Evolutionary conservation across 179 eudicot species (phyloP).

Genomic region (Beta macrorhiza): DNA sequence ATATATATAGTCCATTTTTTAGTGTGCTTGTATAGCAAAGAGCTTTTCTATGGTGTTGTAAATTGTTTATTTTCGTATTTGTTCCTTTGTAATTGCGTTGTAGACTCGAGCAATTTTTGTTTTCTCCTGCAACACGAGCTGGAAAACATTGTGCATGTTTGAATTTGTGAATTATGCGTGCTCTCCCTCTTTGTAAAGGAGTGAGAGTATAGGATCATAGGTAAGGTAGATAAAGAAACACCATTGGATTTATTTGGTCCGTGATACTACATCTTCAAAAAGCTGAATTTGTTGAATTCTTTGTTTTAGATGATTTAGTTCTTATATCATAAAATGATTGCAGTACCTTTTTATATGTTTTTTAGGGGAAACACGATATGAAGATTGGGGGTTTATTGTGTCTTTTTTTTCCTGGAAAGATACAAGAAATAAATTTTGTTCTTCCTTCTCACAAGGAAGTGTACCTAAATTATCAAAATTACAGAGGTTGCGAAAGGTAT

Average conservation of each 20-base stretch:
- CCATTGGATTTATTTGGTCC: background rate
- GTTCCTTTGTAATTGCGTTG: slow-evolving; percentile 18
- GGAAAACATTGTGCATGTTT: slow-evolving; percentile 5
- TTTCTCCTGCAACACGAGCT: background rate
- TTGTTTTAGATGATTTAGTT: too few relatives aligned
- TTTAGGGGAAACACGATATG: too few relatives aligned
- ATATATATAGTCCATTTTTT: slow-evolving; percentile 17
- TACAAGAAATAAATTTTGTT: too few relatives aligned
- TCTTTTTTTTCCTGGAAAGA: too few relatives aligned
- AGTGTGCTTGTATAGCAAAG: slow-evolving; percentile 28
- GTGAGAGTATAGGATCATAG: background rate
- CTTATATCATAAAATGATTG: too few relatives aligned
- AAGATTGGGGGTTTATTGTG: too few relatives aligned
- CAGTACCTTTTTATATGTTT: too few relatives aligned
- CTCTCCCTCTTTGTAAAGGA: background rate
- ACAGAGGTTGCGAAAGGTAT: too few relatives aligned
- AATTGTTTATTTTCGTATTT: slow-evolving; percentile 14
- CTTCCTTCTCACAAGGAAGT: too few relatives aligned
- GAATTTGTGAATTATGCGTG: background rate
- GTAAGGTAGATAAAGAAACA: background rate
- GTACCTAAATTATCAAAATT: too few relatives aligned
- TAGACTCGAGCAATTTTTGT: slow-evolving; percentile 3
- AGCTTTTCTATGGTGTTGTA: slow-evolving; percentile 20
- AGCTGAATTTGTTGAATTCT: background rate
- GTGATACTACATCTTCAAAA: too few relatives aligned